These are phyloP conservation scores for Plectosphaerella cucumerina DNA, from an alignment of 2,329 filamentous ascomycete species.

Conservation along the genomic window DNA sequence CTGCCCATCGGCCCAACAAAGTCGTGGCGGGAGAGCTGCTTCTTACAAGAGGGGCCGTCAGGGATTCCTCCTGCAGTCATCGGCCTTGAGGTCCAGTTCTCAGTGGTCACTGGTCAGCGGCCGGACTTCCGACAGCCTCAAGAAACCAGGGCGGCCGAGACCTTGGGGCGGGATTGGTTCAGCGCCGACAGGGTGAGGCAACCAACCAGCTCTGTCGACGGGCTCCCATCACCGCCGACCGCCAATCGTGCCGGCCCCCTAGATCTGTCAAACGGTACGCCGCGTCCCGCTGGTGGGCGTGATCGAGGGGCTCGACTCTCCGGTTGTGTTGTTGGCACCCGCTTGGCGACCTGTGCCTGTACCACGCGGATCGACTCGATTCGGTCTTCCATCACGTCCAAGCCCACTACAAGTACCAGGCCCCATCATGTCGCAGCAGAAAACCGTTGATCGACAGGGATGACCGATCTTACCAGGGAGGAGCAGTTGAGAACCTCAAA, in stretches of 20 bases:
- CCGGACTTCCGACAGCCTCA: not conserved
- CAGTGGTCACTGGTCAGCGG: too few species aligned
- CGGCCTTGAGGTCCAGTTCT: too few species aligned
- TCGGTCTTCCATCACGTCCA: not conserved
- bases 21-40: too few species aligned
- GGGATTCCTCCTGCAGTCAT: too few species aligned
- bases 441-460: too few species aligned
- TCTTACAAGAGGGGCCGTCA: too few species aligned
- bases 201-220: constrained; percentile 1
- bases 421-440: not conserved
- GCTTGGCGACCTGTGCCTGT: not conserved
- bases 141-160: not conserved
- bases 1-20: too few species aligned
- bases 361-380: not conserved
- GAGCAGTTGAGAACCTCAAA: too few species aligned
- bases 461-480: too few species aligned
- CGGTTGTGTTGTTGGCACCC: not conserved
- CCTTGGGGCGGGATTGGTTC: not conserved
- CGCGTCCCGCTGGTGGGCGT: not conserved
- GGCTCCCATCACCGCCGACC: not conserved
- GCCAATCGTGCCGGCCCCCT: constrained; percentile 1
- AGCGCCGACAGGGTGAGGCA: not conserved
- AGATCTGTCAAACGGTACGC: constrained; percentile 3
- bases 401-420: not conserved
- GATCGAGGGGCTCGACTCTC: not conserved